A percentile compares a stretch with the other conserved stretches of the same genome.
phyloP scores from a whole-genome alignment of 1,139 yeast species.

The Geotrichum armillariae region DNA sequence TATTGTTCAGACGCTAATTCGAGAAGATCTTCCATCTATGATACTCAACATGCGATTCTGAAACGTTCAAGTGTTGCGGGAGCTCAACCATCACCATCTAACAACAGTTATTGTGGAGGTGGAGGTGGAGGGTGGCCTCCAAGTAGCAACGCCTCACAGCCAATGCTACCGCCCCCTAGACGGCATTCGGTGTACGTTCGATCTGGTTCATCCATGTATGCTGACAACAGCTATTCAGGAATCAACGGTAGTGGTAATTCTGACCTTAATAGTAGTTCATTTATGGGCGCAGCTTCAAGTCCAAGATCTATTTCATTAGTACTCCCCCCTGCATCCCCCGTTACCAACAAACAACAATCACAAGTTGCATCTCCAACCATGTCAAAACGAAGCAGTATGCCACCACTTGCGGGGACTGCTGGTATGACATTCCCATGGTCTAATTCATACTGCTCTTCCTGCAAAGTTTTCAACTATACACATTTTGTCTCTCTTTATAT shows the following conservation, averaged over 20 bases:
- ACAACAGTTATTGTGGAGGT: too few relatives aligned
- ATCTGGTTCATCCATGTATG: conserved; percentile 2
- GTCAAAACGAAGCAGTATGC: too few relatives aligned
- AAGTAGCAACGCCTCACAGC: not conserved
- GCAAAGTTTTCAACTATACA: too few relatives aligned
- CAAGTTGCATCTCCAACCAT: not conserved
- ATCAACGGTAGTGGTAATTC: not conserved
- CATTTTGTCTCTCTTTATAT: too few relatives aligned
- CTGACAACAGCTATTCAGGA: not conserved
- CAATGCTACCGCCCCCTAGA: not conserved
- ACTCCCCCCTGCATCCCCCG: not conserved
- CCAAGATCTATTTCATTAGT: conserved; percentile 3
- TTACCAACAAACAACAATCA: not conserved
- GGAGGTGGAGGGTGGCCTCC: not conserved
- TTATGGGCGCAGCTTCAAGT: too few relatives aligned
- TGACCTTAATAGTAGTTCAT: not conserved
- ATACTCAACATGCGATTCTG: not conserved
- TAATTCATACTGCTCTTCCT: too few relatives aligned
- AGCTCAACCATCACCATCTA: not conserved
- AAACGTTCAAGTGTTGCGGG: not conserved
- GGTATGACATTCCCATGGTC: too few relatives aligned
- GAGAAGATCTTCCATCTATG: not conserved
- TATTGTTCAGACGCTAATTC: not conserved
- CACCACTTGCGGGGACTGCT: too few relatives aligned
- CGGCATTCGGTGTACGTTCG: conserved; percentile 10